Conservation (phyloP, 2,329 filamentous ascomycete genomes). For the Colletotrichum abscissum region DNA sequence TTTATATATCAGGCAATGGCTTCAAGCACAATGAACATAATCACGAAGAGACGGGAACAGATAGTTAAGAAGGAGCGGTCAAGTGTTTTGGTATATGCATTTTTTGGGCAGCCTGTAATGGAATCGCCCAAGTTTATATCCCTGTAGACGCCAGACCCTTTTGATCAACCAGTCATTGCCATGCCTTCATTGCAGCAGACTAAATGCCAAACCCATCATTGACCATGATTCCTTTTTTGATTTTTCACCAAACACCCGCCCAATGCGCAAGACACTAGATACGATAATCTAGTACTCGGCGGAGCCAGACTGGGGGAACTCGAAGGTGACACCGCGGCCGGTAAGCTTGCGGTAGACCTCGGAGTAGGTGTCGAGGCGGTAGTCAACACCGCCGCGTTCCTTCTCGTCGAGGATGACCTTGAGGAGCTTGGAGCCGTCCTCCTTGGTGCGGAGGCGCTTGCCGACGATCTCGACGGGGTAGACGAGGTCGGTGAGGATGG, state of each 20-base stretch:
- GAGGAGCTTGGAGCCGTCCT: conserved; percentile 97
- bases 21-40: too few species aligned
- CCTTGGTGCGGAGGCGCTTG: conserved; percentile 98
- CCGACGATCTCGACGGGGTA: conserved; percentile 99
- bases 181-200: conserved; percentile 34
- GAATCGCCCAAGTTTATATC: conserved; percentile 60
- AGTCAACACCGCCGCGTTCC: conserved; percentile 99
- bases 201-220: conserved; percentile 36
- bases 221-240: conserved; percentile 29
- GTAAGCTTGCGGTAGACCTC: conserved; percentile 99
- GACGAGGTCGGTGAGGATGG: conserved; percentile 97
- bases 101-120: conserved; percentile 52
- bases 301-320: conserved; percentile 90
- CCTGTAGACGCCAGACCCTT: conserved; percentile 62
- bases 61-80: conserved; percentile 33
- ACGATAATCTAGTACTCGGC: conserved; percentile 76
- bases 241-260: conserved; percentile 20
- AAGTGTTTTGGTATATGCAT: conserved; percentile 47
- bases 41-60: conserved; percentile 5
- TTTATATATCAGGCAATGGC: background rate
- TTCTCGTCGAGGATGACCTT: conserved; percentile 99
- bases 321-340: conserved; percentile 95
- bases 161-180: conserved; percentile 39
- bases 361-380: conserved; percentile 99
- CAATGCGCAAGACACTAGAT: conserved; percentile 27